Base-by-base conservation (phyloP, 2,329 filamentous ascomycete species). In the Alternaria ventricosa region DNA sequence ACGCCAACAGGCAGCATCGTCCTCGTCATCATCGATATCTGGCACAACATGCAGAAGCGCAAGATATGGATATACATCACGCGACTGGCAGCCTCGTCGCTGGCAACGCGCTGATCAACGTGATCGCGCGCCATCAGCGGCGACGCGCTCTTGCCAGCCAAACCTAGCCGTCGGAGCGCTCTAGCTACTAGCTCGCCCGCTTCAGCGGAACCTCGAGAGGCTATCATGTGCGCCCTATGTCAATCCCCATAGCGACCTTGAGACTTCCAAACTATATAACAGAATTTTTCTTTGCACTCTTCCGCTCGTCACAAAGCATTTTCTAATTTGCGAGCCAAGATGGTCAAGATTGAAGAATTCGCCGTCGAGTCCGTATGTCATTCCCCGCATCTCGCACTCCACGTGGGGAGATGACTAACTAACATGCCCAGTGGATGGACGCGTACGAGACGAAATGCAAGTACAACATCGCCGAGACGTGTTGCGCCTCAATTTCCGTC, bases 401-500 rank as follows among this genome's bases (percentile, higher is more conserved):
- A 18, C 27, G 56, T 53, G 63, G 44, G 41, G 62, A 43, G 51
- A 11, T 23, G 10, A 50, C 68, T 71, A 55, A 50, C 68, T 71
- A 55, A 73, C 61, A 15, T 13, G 6, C 13, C 23, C 49, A 88
- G 85, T 88, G 86, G 85, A 87, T 87, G 85, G 85, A 87, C 74
- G 78, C 82, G 57, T 81, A 87, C 70, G 85, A 87, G 68, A 82
- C 79, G 2, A 80, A 80, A 27, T 83, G 83, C 64, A 86, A 85
- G 62, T 86, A 86, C 77, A 94, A 96, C 78, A 87, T 95, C 53
- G 90, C 92, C 61, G 92, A 95, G 79, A 95, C 92, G 1, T 95
- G 92, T 75, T 90, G 88, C 60, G 88, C 90, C 3, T 93, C 91
- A 4, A 84, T 95, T 22, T 94, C 92, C 0, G 82, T 95, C 62